These are phyloP conservation scores for Tetracladium setigerum DNA, from an alignment of 495 filamentous ascomycete species.

Conservation along the genomic window DNA sequence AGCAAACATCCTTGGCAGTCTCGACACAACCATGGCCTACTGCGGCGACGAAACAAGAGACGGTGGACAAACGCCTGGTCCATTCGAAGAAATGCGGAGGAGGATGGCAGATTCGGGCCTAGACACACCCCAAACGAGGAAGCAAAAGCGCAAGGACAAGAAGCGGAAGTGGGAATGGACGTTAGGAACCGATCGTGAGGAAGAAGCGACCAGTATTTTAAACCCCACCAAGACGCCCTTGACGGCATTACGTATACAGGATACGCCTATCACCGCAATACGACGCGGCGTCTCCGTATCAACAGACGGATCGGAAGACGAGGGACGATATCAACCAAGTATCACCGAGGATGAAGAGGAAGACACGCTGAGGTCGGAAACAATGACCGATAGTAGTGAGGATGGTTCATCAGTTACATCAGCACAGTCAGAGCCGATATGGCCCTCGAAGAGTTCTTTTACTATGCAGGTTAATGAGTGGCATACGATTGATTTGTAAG, in stretches of 20 bases:
- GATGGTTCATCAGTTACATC: no score
- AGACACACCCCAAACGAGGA: constrained; percentile 28
- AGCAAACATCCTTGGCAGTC: constrained; percentile 19
- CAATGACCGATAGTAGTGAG: no score
- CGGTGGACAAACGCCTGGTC: constrained; percentile 47
- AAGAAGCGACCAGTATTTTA: neutral
- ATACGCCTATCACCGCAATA: constrained; percentile 16
- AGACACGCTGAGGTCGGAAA: no score
- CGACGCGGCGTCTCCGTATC: constrained; percentile 13
- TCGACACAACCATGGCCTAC: constrained; percentile 42
- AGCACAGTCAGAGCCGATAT: no score
- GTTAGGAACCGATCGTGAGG: constrained; percentile 9
- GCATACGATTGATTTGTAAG: no score
- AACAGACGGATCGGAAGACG: neutral
- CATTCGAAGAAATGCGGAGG: constrained; percentile 49
- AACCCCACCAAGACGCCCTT: constrained; percentile 6
- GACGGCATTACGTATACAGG: constrained; percentile 10
- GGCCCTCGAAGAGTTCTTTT: no score
- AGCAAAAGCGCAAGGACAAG: constrained; percentile 32
- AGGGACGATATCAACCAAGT: no score
- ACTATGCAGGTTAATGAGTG: no score
- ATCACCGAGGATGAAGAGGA: no score
- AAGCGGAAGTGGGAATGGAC: constrained; percentile 25
- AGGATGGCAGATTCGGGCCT: constrained; percentile 37
- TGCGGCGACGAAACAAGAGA: constrained; percentile 40